phyloP scores from a whole-genome alignment of 495 filamentous ascomycete species.

The Glutinoglossum americanum region DNA sequence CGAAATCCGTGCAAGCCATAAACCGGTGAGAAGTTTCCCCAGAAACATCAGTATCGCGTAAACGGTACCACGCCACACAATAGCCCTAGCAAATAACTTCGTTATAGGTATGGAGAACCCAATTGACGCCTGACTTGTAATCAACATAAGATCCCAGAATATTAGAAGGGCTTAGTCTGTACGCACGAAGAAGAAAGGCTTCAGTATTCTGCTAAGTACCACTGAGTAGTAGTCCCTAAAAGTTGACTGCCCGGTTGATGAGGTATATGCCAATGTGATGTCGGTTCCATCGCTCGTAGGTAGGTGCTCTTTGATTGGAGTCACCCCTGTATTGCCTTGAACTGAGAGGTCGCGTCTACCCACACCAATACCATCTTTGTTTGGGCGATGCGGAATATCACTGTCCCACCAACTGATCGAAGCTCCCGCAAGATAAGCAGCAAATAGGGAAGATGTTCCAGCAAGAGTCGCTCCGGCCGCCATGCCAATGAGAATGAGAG shows the following conservation, averaged over 20 bases:
- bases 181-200: conserved; percentile 58
- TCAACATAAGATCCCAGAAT: too few relatives aligned
- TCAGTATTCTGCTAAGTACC: conserved; percentile 31
- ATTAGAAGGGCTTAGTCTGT: too few relatives aligned
- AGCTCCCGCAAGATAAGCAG: conserved; percentile 45
- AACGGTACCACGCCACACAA: conserved; percentile 52
- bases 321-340: too few relatives aligned
- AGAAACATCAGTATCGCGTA: conserved; percentile 49
- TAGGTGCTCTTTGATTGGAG: too few relatives aligned
- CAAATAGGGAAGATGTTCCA: conserved; percentile 47
- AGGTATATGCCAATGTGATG: too few relatives aligned
- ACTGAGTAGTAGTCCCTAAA: conserved; percentile 2
- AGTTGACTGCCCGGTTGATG: background rate
- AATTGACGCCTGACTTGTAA: conserved; percentile 34
- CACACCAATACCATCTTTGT: background rate
- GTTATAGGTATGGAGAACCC: conserved; percentile 62
- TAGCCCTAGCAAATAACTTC: conserved; percentile 36
- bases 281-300: too few relatives aligned
- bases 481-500: conserved; percentile 26
- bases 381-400: conserved; percentile 1
- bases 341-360: too few relatives aligned
- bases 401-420: conserved; percentile 31
- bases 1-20: conserved; percentile 37
- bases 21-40: conserved; percentile 38
- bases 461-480: conserved; percentile 37